Conservation (phyloP, 257 asterid genomes). For the Sherardia arvensis region DNA sequence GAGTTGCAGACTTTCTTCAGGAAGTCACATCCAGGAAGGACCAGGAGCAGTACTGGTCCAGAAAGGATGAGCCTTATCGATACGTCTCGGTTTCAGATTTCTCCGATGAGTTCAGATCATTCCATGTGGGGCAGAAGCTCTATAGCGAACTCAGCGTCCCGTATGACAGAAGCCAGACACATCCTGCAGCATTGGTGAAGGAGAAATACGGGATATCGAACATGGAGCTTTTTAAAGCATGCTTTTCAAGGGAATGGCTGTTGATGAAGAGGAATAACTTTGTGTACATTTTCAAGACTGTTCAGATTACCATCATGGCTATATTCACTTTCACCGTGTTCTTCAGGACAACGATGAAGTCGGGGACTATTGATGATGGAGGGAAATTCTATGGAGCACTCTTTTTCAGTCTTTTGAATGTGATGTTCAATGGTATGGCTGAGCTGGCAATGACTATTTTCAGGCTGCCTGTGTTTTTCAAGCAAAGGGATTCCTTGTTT, state of each 20-base stretch:
- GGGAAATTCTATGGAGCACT: constrained; percentile 76
- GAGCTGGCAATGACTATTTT: constrained; percentile 68
- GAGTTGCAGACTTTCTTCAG: constrained; percentile 87
- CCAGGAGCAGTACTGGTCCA: constrained; percentile 87
- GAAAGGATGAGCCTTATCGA: constrained; percentile 51
- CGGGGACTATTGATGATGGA: constrained; percentile 66
- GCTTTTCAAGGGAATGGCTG: constrained; percentile 83
- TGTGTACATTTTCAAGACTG: constrained; percentile 70
- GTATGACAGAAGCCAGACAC: constrained; percentile 52
- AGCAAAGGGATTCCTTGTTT: constrained; percentile 79
- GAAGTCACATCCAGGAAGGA: constrained; percentile 92
- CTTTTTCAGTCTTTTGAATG: constrained; percentile 70
- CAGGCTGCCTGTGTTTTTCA: constrained; percentile 85
- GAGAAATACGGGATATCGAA: constrained; percentile 77
- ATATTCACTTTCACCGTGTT: constrained; percentile 78
- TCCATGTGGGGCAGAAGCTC: constrained; percentile 59
- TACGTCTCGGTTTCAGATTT: constrained; percentile 61
- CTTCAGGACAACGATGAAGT: constrained; percentile 75
- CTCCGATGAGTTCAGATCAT: constrained; percentile 48
- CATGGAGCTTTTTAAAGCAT: constrained; percentile 62
- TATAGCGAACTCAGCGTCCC: constrained; percentile 57
- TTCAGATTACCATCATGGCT: constrained; percentile 90
- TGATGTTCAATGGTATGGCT: constrained; percentile 87
- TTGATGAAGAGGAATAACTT: constrained; percentile 72
- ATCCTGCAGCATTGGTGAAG: constrained; percentile 92